A percentile compares a stretch with the other conserved stretches of the same genome.
phyloP scores from a whole-genome alignment of 345 rosid species.

The Lumnitzera littorea region DNA sequence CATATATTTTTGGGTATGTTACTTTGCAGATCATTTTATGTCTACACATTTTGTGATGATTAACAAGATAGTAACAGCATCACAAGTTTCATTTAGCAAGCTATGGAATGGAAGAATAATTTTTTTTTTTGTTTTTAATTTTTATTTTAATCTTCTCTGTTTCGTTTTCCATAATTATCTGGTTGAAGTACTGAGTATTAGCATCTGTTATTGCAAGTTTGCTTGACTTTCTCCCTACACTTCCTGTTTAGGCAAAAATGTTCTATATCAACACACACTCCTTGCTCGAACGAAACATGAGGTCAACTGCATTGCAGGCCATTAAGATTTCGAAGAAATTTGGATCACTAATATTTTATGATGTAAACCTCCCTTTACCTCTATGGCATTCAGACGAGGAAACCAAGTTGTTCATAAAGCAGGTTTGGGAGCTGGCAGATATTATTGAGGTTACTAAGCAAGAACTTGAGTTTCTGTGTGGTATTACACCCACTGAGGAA shows the following conservation, averaged over 20 bases:
- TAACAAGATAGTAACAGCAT: no score
- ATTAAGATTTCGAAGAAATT: constrained; percentile 61
- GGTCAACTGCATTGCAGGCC: constrained; percentile 62
- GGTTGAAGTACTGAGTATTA: no score
- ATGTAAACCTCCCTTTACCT: constrained; percentile 76
- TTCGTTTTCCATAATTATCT: no score
- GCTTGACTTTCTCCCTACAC: constrained; percentile 15
- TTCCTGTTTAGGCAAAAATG: constrained; percentile 65
- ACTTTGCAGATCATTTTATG: no score
- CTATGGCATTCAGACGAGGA: constrained; percentile 77
- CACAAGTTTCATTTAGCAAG: no score
- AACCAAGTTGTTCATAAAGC: constrained; percentile 54
- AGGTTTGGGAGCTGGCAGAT: constrained; percentile 71
- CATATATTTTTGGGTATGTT: no score
- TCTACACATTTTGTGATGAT: no score
- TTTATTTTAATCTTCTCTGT: no score
- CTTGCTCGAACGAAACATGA: constrained; percentile 64
- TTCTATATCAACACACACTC: constrained; percentile 83
- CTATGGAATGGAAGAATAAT: no score
- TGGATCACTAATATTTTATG: constrained; percentile 69
- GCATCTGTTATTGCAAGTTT: no score
- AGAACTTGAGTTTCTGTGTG: constrained; percentile 83
- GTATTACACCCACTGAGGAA: constrained; percentile 61
- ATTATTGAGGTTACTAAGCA: constrained; percentile 78
- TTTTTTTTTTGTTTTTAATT: no score